Evolutionary conservation across 2,329 filamentous ascomycete genomes (phyloP).

Genomic region (Chaetomium olivaceum): DNA sequence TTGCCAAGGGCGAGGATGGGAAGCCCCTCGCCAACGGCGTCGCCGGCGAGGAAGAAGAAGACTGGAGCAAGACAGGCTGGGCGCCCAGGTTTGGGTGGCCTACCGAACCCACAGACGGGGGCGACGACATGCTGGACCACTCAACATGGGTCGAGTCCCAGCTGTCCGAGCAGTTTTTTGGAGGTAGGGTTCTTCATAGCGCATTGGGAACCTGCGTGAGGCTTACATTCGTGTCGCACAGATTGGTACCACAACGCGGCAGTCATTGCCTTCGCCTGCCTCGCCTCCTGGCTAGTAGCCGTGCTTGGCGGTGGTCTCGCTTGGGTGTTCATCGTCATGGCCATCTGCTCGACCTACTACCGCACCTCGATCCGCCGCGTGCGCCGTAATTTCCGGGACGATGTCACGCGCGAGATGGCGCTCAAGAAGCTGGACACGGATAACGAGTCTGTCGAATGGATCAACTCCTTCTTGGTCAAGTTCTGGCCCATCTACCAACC

Average conservation of each 20-base stretch:
- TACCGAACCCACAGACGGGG: conserved; percentile 55
- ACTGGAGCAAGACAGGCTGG: conserved; percentile 73
- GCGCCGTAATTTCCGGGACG: conserved; percentile 92
- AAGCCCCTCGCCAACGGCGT: conserved; percentile 51
- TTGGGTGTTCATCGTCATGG: conserved; percentile 94
- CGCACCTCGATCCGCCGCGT: conserved; percentile 91
- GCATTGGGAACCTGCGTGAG: conserved; percentile 7
- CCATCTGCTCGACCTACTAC: conserved; percentile 90
- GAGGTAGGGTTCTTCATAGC: conserved; percentile 56
- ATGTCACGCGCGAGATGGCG: conserved; percentile 84
- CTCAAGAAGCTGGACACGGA: conserved; percentile 88
- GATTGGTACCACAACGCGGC: conserved; percentile 98
- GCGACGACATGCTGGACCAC: conserved; percentile 78
- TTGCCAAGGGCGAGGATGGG: conserved; percentile 52
- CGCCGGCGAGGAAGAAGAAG: conserved; percentile 55
- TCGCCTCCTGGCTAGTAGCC: conserved; percentile 87
- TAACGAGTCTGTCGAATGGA: conserved; percentile 93
- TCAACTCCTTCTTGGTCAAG: conserved; percentile 97
- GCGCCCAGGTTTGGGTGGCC: conserved; percentile 79
- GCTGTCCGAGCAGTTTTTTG: conserved; percentile 86
- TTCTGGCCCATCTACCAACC: conserved; percentile 99
- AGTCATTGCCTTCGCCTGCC: conserved; percentile 90
- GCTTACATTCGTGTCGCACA: conserved; percentile 37
- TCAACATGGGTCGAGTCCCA: conserved; percentile 82
- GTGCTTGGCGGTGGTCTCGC: conserved; percentile 86